phyloP scores from a whole-genome alignment of 805 yeast species.

The Alloascoidea hylecoeti region DNA sequence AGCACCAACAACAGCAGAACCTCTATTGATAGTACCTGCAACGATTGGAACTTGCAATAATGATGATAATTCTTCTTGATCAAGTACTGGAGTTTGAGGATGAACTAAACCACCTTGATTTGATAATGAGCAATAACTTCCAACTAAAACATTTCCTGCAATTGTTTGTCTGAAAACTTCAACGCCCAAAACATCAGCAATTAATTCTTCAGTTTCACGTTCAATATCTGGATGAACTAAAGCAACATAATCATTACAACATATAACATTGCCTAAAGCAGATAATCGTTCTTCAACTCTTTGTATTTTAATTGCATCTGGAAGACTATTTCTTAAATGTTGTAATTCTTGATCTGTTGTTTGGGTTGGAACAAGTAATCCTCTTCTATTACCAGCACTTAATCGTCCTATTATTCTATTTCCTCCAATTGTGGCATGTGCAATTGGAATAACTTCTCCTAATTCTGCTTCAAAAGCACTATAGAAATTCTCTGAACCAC shows the following conservation, averaged over 20 bases:
- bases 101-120: slow-evolving; percentile 98
- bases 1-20: slow-evolving; percentile 95
- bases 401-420: slow-evolving; percentile 95
- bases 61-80: slow-evolving; percentile 94
- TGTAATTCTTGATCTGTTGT: slow-evolving; percentile 97
- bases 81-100: slow-evolving; percentile 94
- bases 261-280: slow-evolving; percentile 94
- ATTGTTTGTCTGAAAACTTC: slow-evolving; percentile 98
- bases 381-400: slow-evolving; percentile 98
- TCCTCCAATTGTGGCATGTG: slow-evolving; percentile 96
- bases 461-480: slow-evolving; percentile 97
- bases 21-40: slow-evolving; percentile 97
- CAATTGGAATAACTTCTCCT: slow-evolving; percentile 93
- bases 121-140: slow-evolving; percentile 87
- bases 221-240: slow-evolving; percentile 98
- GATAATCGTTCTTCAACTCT: slow-evolving; percentile 96
- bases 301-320: slow-evolving; percentile 90
- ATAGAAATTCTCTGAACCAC: slow-evolving; percentile 79
- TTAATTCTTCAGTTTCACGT: slow-evolving; percentile 96
- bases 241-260: slow-evolving; percentile 98
- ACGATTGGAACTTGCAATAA: slow-evolving; percentile 93
- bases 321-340: slow-evolving; percentile 92
- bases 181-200: slow-evolving; percentile 95
- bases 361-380: slow-evolving; percentile 90
- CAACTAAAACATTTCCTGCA: slow-evolving; percentile 95